Conservation (phyloP, 306 rosid species). For the Ormosia emarginata region DNA sequence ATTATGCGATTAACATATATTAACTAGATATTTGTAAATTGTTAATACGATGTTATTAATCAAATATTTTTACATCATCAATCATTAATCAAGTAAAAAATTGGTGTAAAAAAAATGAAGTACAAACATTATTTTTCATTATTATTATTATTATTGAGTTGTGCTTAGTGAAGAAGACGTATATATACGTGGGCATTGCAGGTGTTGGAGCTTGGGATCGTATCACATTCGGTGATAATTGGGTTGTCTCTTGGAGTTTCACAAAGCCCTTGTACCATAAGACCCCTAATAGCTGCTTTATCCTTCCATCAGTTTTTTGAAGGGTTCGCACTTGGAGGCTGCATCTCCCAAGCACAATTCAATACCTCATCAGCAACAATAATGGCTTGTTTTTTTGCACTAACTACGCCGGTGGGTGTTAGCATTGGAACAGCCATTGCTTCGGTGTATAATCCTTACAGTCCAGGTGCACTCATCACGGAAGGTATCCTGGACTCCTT, state of each 20-base stretch:
- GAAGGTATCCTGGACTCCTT: constrained; percentile 82
- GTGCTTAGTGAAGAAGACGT: not conserved
- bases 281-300: constrained; percentile 81
- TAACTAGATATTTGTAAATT: no score
- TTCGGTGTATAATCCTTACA: constrained; percentile 61
- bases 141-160: not conserved
- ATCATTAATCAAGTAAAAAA: no score
- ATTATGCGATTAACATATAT: no score
- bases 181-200: constrained; percentile 21
- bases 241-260: constrained; percentile 91
- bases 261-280: constrained; percentile 82
- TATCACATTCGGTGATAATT: constrained; percentile 91
- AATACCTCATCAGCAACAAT: constrained; percentile 54
- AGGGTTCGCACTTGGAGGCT: constrained; percentile 99
- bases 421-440: constrained; percentile 64
- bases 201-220: constrained; percentile 95
- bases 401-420: constrained; percentile 77
- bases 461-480: constrained; percentile 61
- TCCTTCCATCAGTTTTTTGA: constrained; percentile 97
- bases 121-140: not conserved
- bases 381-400: constrained; percentile 84
- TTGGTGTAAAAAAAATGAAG: no score
- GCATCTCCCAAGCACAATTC: constrained; percentile 91
- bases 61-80: no score
- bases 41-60: no score